Evolutionary conservation across 2,329 filamentous ascomycete genomes (phyloP).

Genomic region (Sordariomycetes sp.): DNA sequence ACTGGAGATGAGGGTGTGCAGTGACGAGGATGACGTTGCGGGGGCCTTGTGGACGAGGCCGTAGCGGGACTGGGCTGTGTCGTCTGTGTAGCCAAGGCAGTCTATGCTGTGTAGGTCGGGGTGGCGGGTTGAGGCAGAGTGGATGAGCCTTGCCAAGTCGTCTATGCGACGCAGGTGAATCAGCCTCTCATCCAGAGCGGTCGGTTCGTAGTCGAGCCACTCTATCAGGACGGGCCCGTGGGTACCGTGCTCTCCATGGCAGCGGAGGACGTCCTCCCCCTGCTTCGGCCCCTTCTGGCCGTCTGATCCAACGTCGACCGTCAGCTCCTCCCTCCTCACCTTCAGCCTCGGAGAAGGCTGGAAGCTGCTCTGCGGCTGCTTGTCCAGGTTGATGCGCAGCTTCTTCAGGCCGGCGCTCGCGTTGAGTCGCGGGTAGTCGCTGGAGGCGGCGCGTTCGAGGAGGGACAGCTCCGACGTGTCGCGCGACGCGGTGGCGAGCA

Average conservation of each 20-base stretch:
- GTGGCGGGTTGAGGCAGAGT: slow-evolving; percentile 31
- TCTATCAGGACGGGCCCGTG: slow-evolving; percentile 29
- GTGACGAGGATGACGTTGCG: slow-evolving; percentile 23
- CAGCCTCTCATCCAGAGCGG: slow-evolving; percentile 29
- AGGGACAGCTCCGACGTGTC: slow-evolving; percentile 30
- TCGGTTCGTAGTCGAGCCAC: slow-evolving; percentile 34
- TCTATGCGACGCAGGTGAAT: slow-evolving; percentile 33
- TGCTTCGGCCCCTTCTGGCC: not conserved
- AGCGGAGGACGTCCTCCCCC: slow-evolving; percentile 11
- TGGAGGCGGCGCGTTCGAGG: slow-evolving; percentile 29
- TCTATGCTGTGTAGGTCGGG: slow-evolving; percentile 37
- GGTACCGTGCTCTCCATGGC: slow-evolving; percentile 21
- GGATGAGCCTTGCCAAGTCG: slow-evolving; percentile 37
- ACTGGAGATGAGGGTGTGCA: slow-evolving; percentile 27
- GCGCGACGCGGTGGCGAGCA: slow-evolving; percentile 33
- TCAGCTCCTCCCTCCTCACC: slow-evolving; percentile 22
- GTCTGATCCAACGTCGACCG: slow-evolving; percentile 6
- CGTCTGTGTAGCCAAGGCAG: slow-evolving; percentile 37
- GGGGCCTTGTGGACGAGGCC: slow-evolving; percentile 33
- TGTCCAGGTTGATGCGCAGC: slow-evolving; percentile 36
- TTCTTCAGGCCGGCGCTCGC: slow-evolving; percentile 33
- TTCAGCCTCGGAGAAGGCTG: slow-evolving; percentile 31
- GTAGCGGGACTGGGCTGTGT: slow-evolving; percentile 25
- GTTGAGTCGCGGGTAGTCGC: slow-evolving; percentile 31
- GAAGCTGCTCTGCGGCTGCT: slow-evolving; percentile 27